Evolutionary conservation across 78 protist genomes (phyloP).

Genomic region (Andalucia godoyi): DNA sequence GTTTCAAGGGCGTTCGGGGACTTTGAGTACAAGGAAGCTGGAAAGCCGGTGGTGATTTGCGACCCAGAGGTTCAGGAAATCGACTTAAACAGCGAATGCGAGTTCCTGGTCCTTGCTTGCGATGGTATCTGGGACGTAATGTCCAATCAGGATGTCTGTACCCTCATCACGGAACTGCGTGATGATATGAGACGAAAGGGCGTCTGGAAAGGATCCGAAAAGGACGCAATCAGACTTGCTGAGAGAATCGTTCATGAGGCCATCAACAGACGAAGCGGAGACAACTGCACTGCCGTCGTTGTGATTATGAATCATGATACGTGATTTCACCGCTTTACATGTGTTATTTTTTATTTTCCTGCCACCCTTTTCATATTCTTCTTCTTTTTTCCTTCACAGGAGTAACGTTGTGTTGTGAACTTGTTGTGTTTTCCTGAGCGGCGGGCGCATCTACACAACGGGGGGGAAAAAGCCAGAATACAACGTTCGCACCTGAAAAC

Average conservation of each 20-base stretch:
- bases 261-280: slow-evolving; percentile 36
- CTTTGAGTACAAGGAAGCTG: not conserved
- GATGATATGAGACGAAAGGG: not conserved
- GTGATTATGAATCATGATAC: slow-evolving; percentile 29
- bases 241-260: slow-evolving; percentile 25
- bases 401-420: too few relatives aligned
- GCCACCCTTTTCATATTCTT: too few relatives aligned
- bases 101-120: slow-evolving; percentile 64
- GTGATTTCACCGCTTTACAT: too few relatives aligned
- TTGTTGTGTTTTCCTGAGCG: too few relatives aligned
- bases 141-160: slow-evolving; percentile 53
- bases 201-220: not conserved
- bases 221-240: slow-evolving; percentile 13
- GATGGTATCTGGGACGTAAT: slow-evolving; percentile 90
- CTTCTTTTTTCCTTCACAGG: too few relatives aligned
- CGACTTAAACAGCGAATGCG: slow-evolving; percentile 4
- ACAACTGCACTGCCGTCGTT: slow-evolving; percentile 43
- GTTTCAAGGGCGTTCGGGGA: slow-evolving; percentile 51
- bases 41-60: too few relatives aligned
- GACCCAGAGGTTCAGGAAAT: too few relatives aligned
- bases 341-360: too few relatives aligned
- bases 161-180: too few relatives aligned
- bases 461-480: too few relatives aligned
- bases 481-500: too few relatives aligned
- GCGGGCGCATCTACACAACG: too few relatives aligned